These are phyloP conservation scores for Mycena metata DNA, from an alignment of 768 basidiomycete species.

Conservation along the genomic window DNA sequence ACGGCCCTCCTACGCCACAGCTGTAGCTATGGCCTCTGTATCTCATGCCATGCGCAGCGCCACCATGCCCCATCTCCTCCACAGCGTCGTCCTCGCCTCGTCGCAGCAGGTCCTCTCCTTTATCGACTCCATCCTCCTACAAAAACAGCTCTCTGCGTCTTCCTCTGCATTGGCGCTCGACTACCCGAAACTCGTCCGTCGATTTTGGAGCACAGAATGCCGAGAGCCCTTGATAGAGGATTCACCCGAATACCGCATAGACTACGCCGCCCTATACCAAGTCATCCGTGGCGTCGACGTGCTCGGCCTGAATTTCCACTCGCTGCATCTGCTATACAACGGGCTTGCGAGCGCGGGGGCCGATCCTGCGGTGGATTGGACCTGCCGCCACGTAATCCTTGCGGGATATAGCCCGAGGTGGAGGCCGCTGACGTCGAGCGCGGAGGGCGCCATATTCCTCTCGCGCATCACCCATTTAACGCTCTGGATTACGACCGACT, in stretches of 20 bases:
- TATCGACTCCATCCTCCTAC: constrained; percentile 47
- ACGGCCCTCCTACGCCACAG: constrained; percentile 42
- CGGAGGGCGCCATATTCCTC: constrained; percentile 51
- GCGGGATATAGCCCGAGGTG: constrained; percentile 49
- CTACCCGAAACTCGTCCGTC: constrained; percentile 48
- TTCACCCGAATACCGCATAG: constrained; percentile 24
- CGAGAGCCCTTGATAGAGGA: constrained; percentile 44
- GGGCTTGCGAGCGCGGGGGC: constrained; percentile 40
- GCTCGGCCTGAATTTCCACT: constrained; percentile 49
- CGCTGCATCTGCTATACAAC: constrained; percentile 53
- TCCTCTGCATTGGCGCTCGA: constrained; percentile 47
- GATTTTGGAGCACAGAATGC: constrained; percentile 52
- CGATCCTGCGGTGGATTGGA: constrained; percentile 39
- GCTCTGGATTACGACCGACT: constrained; percentile 45
- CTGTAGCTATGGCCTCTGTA: constrained; percentile 49
- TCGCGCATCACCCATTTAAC: constrained; percentile 54
- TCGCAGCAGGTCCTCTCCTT: constrained; percentile 49
- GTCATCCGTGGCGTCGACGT: constrained; percentile 47
- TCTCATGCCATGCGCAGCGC: constrained; percentile 50
- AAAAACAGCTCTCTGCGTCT: constrained; percentile 35
- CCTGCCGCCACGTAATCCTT: constrained; percentile 49
- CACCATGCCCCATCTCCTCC: constrained; percentile 55
- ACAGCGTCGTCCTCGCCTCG: constrained; percentile 52
- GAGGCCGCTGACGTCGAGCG: constrained; percentile 48
- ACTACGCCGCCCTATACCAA: constrained; percentile 44